Evolutionary conservation across 2,329 filamentous ascomycete species (phyloP), one percentile per base, ranked within the genome.

Genomic region (Scedosporium aurantiacum): DNA sequence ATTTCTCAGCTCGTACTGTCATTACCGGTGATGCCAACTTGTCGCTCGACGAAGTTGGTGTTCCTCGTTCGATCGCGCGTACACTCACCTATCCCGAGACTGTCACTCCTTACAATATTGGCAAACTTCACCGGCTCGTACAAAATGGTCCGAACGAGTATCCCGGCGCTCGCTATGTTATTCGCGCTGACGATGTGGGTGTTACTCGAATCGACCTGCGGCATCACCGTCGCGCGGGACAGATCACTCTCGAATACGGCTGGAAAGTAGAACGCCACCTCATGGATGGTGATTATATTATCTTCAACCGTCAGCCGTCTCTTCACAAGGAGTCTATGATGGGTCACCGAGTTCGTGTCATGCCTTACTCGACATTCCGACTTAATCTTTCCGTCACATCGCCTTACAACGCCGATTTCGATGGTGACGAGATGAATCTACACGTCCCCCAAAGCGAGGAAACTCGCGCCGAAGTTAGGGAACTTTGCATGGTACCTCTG

Each of bases 261-360:
- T 97, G 93, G 93, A 97, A 97, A 72, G 95, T 99, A 41, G 94
- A 99, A 76, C 88, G 94, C 64, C 94, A 99, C 75, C 85, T 99
- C 65, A 87, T 96, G 69, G 91, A 96, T 69, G 93, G 93, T 62
- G 94, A 99, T 74, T 95, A 91, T 66, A 97, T 99, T 76, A 92
- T 99, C 70, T 99, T 99, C 85, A 99, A 99, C 74, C 94, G 94
- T 81, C 94, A 99, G 72, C 94, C 94, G 0, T 99, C 94, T 41
- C 81, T 99, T 70, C 94, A 99, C 82, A 99, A 99, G 76, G 94
- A 99, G 73, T 99, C 94, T 63, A 99, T 99, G 94, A 99, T 99
- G 95, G 94, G 91, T 74, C 94, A 99, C 76, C 87, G 91, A 68
- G 94, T 99, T 65, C 88, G 88, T 63, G 94, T 99, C 64, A 97